Conservation (phyloP, 1,284 basidiomycete species). For the Anthracocystis panici-leucophaei region DNA sequence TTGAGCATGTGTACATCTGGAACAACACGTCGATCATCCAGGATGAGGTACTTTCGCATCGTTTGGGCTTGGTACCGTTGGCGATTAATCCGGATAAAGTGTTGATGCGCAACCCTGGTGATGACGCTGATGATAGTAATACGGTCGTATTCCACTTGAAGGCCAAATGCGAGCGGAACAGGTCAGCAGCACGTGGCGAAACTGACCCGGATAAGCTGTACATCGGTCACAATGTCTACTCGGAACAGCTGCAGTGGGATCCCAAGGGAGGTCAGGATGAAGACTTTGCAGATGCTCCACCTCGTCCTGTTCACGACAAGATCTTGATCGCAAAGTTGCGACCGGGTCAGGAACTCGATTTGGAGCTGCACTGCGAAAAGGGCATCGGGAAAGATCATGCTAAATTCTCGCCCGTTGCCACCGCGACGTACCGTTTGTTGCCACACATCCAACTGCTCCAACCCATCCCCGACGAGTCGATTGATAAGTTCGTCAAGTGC, state of each 20-base stretch:
- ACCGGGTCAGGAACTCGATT: constrained; percentile 85
- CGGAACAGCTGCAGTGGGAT: constrained; percentile 83
- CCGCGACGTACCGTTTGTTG: constrained; percentile 87
- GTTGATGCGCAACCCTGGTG: constrained; percentile 70
- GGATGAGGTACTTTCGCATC: constrained; percentile 92
- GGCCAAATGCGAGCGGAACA: constrained; percentile 78
- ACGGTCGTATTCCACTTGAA: constrained; percentile 89
- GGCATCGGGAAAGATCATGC: constrained; percentile 96
- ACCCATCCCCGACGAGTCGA: constrained; percentile 76
- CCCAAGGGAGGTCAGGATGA: constrained; percentile 85
- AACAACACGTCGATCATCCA: constrained; percentile 95
- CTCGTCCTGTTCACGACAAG: constrained; percentile 81
- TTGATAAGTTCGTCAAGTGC: constrained; percentile 84
- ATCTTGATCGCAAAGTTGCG: constrained; percentile 94
- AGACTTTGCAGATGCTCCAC: constrained; percentile 72
- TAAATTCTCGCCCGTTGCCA: constrained; percentile 90
- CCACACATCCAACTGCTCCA: constrained; percentile 85
- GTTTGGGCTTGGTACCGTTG: constrained; percentile 89
- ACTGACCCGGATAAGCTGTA: constrained; percentile 61
- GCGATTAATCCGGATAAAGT: constrained; percentile 82
- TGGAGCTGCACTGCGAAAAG: constrained; percentile 93
- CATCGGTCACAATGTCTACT: constrained; percentile 74
- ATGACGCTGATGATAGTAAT: constrained; percentile 82
- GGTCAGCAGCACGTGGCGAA: constrained; percentile 73
- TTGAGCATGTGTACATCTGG: constrained; percentile 93